Percentiles rank a stretch among this genome's conserved stretches.
Conservation (phyloP, 352 stramenopile species). For the Phytophthora citrophthora region DNA sequence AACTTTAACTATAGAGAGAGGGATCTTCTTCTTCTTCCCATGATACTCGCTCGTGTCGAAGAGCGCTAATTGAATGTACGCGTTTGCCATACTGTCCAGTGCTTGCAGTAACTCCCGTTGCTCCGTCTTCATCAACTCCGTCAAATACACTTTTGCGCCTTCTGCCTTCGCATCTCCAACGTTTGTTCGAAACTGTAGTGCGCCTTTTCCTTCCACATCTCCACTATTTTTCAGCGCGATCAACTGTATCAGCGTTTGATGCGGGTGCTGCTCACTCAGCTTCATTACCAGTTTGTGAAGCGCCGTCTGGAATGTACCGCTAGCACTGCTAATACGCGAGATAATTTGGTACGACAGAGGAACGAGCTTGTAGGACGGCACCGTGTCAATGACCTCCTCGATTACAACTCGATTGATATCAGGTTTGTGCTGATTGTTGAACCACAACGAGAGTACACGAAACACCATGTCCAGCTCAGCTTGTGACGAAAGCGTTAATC, state of each 20-base stretch:
- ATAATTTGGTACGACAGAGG: slow-evolving; percentile 98
- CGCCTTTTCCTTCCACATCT: slow-evolving; percentile 85
- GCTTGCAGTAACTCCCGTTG: slow-evolving; percentile 73
- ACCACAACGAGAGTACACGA: slow-evolving; percentile 94
- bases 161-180: slow-evolving; percentile 82
- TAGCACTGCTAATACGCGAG: slow-evolving; percentile 88
- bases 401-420: slow-evolving; percentile 88
- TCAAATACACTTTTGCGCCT: slow-evolving; percentile 63
- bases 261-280: slow-evolving; percentile 95
- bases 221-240: slow-evolving; percentile 95
- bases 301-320: slow-evolving; percentile 79
- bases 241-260: slow-evolving; percentile 96
- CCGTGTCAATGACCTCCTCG: slow-evolving; percentile 71
- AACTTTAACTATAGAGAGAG: slow-evolving; percentile 66
- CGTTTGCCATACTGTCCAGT: slow-evolving; percentile 73
- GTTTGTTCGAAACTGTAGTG: slow-evolving; percentile 79
- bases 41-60: slow-evolving; percentile 85
- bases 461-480: slow-evolving; percentile 93
- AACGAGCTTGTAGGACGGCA: slow-evolving; percentile 97
- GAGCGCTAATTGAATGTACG: slow-evolving; percentile 83
- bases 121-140: slow-evolving; percentile 58
- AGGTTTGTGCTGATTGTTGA: slow-evolving; percentile 84
- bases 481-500: slow-evolving; percentile 56
- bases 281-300: slow-evolving; percentile 91
- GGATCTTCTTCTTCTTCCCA: slow-evolving; percentile 75